phyloP scores from a whole-genome alignment of 805 yeast genomes.

The Lipomyces starkeyi region DNA sequence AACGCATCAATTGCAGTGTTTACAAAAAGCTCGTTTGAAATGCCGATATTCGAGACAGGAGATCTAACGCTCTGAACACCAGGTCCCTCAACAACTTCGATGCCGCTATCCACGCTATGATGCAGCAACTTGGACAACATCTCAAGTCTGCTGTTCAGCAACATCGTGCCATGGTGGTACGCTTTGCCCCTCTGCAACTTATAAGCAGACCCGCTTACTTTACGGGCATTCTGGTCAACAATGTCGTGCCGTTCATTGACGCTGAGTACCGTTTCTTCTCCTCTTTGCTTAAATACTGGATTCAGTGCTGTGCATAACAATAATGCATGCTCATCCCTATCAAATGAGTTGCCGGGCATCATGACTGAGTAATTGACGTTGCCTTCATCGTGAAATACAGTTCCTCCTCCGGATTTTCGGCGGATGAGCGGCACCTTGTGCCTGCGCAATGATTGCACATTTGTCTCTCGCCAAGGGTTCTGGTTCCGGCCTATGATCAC shows the following conservation, averaged over 20 bases:
- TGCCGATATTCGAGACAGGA: constrained; percentile 69
- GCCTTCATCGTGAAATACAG: constrained; percentile 93
- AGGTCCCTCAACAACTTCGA: constrained; percentile 53
- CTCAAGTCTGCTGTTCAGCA: constrained; percentile 68
- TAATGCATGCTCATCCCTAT: constrained; percentile 58
- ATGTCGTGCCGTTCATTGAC: constrained; percentile 86
- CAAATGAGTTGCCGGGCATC: constrained; percentile 68
- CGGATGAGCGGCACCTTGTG: constrained; percentile 71
- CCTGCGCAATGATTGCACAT: constrained; percentile 59
- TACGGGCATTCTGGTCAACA: constrained; percentile 53
- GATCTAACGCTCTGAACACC: constrained; percentile 81
- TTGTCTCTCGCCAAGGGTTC: constrained; percentile 89
- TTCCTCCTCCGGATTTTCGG: constrained; percentile 92
- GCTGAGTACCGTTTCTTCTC: constrained; percentile 44
- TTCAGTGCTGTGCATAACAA: constrained; percentile 53
- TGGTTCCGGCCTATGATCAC: constrained; percentile 97
- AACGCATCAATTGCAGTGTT: constrained; percentile 54
- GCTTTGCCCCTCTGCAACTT: constrained; percentile 81
- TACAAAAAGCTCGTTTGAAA: constrained; percentile 56
- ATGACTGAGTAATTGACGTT: constrained; percentile 86
- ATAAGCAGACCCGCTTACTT: constrained; percentile 92
- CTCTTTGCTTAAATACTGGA: constrained; percentile 4
- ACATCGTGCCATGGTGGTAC: constrained; percentile 96
- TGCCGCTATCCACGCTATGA: constrained; percentile 51
- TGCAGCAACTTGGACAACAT: constrained; percentile 62